Evolutionary conservation across 2,329 filamentous ascomycete genomes (phyloP).

Genomic region (Pseudopyricularia cyperi): DNA sequence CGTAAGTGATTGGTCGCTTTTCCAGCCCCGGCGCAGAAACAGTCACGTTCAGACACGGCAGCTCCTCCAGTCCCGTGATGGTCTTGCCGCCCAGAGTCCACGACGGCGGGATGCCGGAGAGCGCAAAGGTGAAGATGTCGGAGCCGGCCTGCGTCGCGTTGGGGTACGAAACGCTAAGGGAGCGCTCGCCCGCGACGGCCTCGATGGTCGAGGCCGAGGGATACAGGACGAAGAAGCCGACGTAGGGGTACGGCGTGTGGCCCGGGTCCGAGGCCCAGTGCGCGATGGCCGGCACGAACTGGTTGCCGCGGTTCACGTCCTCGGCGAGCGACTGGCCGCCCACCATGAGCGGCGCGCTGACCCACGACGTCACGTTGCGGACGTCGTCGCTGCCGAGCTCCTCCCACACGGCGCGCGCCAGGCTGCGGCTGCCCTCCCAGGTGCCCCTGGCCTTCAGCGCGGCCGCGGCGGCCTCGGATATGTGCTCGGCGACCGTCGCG

Average conservation of each 20-base stretch:
- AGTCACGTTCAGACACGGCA: slow-evolving; percentile 25
- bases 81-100: slow-evolving; percentile 21
- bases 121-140: slow-evolving; percentile 23
- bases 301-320: slow-evolving; percentile 20
- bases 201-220: slow-evolving; percentile 27
- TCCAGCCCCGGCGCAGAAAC: slow-evolving; percentile 23
- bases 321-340: slow-evolving; percentile 24
- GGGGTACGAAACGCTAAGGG: slow-evolving; percentile 22
- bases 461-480: slow-evolving; percentile 6
- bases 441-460: slow-evolving; percentile 16
- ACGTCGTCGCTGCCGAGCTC: slow-evolving; percentile 15
- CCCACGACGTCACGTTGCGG: slow-evolving; percentile 24
- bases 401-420: slow-evolving; percentile 22
- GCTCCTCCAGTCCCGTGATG: slow-evolving; percentile 17
- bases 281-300: slow-evolving; percentile 30
- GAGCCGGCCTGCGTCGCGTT: slow-evolving; percentile 24
- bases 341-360: slow-evolving; percentile 27
- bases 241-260: slow-evolving; percentile 24
- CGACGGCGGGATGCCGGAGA: slow-evolving; percentile 22
- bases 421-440: slow-evolving; percentile 20
- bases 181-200: slow-evolving; percentile 20
- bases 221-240: slow-evolving; percentile 25
- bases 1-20: slow-evolving; percentile 21
- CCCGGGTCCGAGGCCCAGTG: slow-evolving; percentile 28
- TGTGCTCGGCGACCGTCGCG: slow-evolving; percentile 13